Evolutionary conservation across 805 yeast genomes (phyloP), one percentile per base, ranked within the genome.

Genomic region (Candida succiphila): DNA sequence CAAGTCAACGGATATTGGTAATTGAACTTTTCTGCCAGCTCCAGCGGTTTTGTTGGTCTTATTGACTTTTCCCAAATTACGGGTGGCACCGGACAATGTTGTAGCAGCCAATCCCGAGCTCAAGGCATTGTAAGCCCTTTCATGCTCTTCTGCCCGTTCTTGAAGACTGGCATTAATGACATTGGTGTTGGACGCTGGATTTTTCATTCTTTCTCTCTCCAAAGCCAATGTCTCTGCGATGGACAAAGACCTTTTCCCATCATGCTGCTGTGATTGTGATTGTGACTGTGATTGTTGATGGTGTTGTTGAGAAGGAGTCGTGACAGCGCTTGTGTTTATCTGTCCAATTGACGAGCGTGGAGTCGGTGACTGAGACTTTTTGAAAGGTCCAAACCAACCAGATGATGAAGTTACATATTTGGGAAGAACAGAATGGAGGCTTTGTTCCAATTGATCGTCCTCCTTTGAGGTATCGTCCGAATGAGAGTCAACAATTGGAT

Each of bases 141-240:
- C 10, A 21, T 21, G 23, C 10, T 10, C 23, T 21, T 7, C 23
- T 21, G 23, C 23, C 10, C 10, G 7, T 8, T 21, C 23, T 21
- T 21, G 23, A 21, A 21, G 23, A 10, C 23, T 21, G 7, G 23
- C 23, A 8, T 7, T 10, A 21, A 10, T 8, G 7, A 10, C 7
- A 8, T 7, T 8, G 10, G 10, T 10, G 23, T 8, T 8, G 7
- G 23, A 21, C 10, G 23, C 7, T 8, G 23, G 23, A 7, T 8
- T 21, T 22, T 23, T 48, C 68, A 69, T 65, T 8, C 63, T 56
- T 3, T 70, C 61, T 26, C 78, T 52, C 38, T 69, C 70, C 34
- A 70, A 43, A 1, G 81, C 81, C 41, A 75, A 51, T 2, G 79
- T 71, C 41, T 75, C 78, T 0, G 81, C 80, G 32, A 75, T 73